Evolutionary conservation across 1,284 basidiomycete species (phyloP).

Genomic region (Ceratobasidium sp.): DNA sequence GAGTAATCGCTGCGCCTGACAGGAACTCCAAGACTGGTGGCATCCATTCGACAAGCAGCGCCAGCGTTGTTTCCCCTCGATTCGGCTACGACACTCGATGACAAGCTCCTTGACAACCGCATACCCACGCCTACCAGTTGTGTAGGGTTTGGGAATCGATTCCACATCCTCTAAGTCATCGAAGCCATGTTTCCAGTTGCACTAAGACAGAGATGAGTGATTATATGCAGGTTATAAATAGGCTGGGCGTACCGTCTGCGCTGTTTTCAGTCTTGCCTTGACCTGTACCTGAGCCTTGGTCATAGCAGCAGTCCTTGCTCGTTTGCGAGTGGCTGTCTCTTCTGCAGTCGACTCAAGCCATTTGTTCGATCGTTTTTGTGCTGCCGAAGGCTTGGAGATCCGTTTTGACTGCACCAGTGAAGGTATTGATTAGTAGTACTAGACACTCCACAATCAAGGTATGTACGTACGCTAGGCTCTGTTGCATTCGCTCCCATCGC

Average conservation of each 20-base stretch:
- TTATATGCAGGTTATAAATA: background rate
- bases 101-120: background rate
- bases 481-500: too few relatives aligned
- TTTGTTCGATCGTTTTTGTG: constrained; percentile 5
- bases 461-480: too few relatives aligned
- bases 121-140: background rate
- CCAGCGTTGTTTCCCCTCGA: background rate
- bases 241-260: constrained; percentile 3
- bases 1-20: background rate
- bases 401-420: constrained; percentile 7
- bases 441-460: too few relatives aligned
- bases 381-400: background rate
- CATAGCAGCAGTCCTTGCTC: background rate
- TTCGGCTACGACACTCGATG: constrained; percentile 1
- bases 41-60: constrained; percentile 8
- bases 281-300: background rate
- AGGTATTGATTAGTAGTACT: too few relatives aligned
- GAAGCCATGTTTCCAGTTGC: constrained; percentile 18
- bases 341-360: background rate
- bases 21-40: background rate
- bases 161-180: constrained; percentile 6
- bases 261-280: background rate
- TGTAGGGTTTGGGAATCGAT: background rate
- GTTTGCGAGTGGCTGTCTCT: background rate
- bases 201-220: background rate